phyloP scores from a whole-genome alignment of 2,329 filamentous ascomycete species.

The Teratosphaeria viscida region DNA sequence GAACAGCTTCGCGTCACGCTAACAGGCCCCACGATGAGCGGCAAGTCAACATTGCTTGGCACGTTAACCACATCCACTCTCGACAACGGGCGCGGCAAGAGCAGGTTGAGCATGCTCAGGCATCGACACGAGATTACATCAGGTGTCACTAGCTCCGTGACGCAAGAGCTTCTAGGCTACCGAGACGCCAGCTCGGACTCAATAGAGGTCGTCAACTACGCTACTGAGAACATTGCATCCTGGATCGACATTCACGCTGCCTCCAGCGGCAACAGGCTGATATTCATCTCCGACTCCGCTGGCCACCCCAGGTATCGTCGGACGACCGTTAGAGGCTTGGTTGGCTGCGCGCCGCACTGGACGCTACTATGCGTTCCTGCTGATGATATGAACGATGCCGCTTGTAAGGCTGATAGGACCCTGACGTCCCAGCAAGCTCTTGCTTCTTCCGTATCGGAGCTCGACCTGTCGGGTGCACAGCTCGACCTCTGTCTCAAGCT shows the following conservation, averaged over 20 bases:
- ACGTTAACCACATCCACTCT: constrained; percentile 78
- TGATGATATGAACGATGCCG: constrained; percentile 51
- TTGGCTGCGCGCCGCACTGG: constrained; percentile 95
- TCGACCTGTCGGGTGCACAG: constrained; percentile 68
- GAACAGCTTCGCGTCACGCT: constrained; percentile 79
- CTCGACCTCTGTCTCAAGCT: constrained; percentile 77
- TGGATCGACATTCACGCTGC: constrained; percentile 91
- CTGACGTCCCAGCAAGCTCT: constrained; percentile 43
- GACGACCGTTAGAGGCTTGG: constrained; percentile 77
- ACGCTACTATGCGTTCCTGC: constrained; percentile 78
- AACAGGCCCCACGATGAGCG: constrained; percentile 78
- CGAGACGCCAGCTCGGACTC: constrained; percentile 20
- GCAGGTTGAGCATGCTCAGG: constrained; percentile 75
- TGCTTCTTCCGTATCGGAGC: constrained; percentile 43
- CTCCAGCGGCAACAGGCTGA: constrained; percentile 61
- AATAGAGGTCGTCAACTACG: constrained; percentile 64
- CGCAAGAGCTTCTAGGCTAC: constrained; percentile 89
- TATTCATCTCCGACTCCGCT: constrained; percentile 85
- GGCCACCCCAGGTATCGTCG: constrained; percentile 82
- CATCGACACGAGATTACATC: constrained; percentile 89
- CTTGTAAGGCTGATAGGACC: constrained; percentile 34
- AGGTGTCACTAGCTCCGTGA: constrained; percentile 86
- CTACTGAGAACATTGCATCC: constrained; percentile 73
- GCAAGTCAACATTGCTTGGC: constrained; percentile 84
- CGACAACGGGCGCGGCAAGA: constrained; percentile 87